phyloP scores from a whole-genome alignment of 371 early-diverging fungal species.

The Mucor racemosus region DNA sequence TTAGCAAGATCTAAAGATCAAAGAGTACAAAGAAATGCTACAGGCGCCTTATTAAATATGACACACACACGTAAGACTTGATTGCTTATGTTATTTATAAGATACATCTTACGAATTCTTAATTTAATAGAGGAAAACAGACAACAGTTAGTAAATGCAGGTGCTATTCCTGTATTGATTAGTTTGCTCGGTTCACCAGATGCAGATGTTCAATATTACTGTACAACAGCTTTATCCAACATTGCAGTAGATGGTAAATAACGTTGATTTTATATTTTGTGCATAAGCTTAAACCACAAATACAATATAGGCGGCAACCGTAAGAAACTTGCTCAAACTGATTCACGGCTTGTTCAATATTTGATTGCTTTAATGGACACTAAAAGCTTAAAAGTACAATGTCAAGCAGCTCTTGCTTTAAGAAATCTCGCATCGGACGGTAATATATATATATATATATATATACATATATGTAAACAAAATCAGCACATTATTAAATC shows the following conservation, averaged over 20 bases:
- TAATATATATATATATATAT: not conserved
- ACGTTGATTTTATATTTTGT: too few species aligned
- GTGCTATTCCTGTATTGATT: slow-evolving; percentile 86
- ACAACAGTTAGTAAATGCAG: slow-evolving; percentile 83
- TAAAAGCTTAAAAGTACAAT: slow-evolving; percentile 82
- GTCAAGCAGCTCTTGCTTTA: slow-evolving; percentile 89
- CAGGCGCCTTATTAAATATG: slow-evolving; percentile 94
- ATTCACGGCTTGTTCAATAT: slow-evolving; percentile 76
- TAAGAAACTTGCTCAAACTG: slow-evolving; percentile 75
- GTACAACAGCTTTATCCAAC: slow-evolving; percentile 91
- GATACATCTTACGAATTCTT: not conserved
- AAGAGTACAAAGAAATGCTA: slow-evolving; percentile 90
- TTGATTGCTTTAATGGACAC: slow-evolving; percentile 83
- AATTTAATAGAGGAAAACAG: slow-evolving; percentile 71
- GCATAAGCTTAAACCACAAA: not conserved
- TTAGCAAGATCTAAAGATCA: slow-evolving; percentile 85
- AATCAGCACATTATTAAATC: not conserved
- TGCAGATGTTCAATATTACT: slow-evolving; percentile 89
- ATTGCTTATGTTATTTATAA: not conserved
- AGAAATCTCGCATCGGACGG: slow-evolving; percentile 71
- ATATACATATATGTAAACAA: not conserved
- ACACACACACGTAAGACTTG: slow-evolving; percentile 75
- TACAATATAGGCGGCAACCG: slow-evolving; percentile 60
- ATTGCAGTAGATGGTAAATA: slow-evolving; percentile 85
- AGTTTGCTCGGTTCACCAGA: slow-evolving; percentile 80